Evolutionary conservation across 371 early-diverging fungal species (phyloP), one percentile per base, ranked within the genome.

Genomic region (Smittium mucronatum): DNA sequence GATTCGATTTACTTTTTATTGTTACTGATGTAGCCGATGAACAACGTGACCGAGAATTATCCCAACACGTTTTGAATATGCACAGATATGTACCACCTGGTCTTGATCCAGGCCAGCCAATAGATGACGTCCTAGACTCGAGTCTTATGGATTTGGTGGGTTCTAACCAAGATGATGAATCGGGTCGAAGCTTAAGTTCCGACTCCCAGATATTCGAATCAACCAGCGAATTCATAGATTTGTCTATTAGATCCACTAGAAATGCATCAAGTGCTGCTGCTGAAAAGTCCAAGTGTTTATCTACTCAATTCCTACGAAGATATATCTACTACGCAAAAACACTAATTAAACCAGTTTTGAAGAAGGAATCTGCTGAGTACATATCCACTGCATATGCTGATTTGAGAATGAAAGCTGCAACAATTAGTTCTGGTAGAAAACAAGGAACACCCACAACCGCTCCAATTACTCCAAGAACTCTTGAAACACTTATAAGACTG

Each of bases 1-100:
- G 99, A 80, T 99, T 99, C 81, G 99, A 99, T 85, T 78, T 99
- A 78, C 81, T 99, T 72, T 99, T 99, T 83, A 85, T 99, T 35
- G 93, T 98, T 29, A 86, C 95, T 26, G 99, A 99, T 79, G 83
- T 88, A 30, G 84, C 87, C 63, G 89, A 92, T 71, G 90, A 91
- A 69, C 85, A 85, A 28, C 85, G 86, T 69, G 96, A 97, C 74
- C 86, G 95, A 69, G 79, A 79, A 69, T 90, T 97, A 67, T 89
- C 97, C 2, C 87, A 89, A 34, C 98, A 97, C 70, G 93, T 97
- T 31, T 80, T 94, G 71, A 84, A 88, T 32, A 89, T 96, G 88
- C 98, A 98, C 80, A 91, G 93, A 25, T 95, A 89, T 73, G 81
- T 90, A 25, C 90, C 92, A 8, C 83, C 92, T 2, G 92, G 92